Conservation (phyloP, 2,329 filamentous ascomycete genomes). For the Arthrobotrys megalospora region DNA sequence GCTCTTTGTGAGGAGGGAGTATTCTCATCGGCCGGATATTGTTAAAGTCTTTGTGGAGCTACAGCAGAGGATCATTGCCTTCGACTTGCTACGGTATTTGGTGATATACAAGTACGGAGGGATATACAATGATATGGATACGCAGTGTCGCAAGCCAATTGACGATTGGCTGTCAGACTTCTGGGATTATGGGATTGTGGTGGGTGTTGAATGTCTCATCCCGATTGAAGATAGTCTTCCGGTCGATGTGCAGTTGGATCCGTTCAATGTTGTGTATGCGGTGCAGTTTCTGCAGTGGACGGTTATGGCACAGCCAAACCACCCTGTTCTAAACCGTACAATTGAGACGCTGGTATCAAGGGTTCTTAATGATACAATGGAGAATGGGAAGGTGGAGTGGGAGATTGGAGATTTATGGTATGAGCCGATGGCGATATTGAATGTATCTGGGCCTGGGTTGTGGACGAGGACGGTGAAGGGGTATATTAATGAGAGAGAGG, state of each 20-base stretch:
- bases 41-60: constrained; percentile 31
- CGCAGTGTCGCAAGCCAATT: constrained; percentile 26
- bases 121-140: constrained; percentile 50
- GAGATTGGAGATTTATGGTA: constrained; percentile 44
- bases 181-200: constrained; percentile 25
- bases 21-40: constrained; percentile 42
- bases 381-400: constrained; percentile 2
- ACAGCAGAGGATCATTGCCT: constrained; percentile 45
- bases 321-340: constrained; percentile 24
- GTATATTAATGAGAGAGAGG: constrained; percentile 37
- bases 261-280: constrained; percentile 19
- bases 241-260: constrained; percentile 8
- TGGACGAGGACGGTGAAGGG: constrained; percentile 32
- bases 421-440: constrained; percentile 27
- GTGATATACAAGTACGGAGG: constrained; percentile 41
- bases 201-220: constrained; percentile 21
- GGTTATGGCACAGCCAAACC: constrained; percentile 28
- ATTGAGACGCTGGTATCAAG: constrained; percentile 32
- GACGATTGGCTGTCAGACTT: constrained; percentile 34
- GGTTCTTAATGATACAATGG: constrained; percentile 19
- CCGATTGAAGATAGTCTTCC: neutral
- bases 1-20: constrained; percentile 32
- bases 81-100: constrained; percentile 43
- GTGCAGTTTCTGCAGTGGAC: constrained; percentile 48
- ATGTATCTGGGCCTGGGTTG: constrained; percentile 35